A percentile compares a stretch with the other conserved stretches of the same genome.
These are phyloP conservation scores for Boletus sp. DNA, from an alignment of 1,284 basidiomycete genomes.

Conservation along the genomic window DNA sequence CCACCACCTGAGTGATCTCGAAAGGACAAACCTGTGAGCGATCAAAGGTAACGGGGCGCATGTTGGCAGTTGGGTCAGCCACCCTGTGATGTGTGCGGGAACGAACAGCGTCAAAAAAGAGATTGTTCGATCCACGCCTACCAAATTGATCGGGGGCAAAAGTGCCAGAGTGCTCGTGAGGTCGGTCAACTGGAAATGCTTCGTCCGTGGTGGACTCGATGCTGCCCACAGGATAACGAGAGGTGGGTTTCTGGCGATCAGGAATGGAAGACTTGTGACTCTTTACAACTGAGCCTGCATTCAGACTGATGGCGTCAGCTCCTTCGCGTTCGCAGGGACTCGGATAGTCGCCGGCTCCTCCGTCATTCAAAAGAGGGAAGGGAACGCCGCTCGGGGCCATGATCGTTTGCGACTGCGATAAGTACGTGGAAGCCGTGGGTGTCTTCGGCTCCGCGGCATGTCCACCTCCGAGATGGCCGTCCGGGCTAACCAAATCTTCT, in stretches of 20 bases:
- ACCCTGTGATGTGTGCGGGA: constrained; percentile 28
- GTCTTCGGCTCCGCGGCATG: constrained; percentile 37
- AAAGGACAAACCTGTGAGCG: constrained; percentile 24
- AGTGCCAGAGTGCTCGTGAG: constrained; percentile 10
- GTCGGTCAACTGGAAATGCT: constrained; percentile 15
- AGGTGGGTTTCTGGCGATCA: constrained; percentile 21
- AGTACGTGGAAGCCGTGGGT: constrained; percentile 35
- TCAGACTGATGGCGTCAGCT: constrained; percentile 9
- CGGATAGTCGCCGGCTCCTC: constrained; percentile 20
- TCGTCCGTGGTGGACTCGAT: constrained; percentile 18
- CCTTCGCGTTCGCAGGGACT: constrained; percentile 27
- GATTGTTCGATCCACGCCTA: constrained; percentile 33
- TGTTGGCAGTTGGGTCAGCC: constrained; percentile 23
- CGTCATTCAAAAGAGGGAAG: constrained; percentile 34
- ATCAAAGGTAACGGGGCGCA: constrained; percentile 24
- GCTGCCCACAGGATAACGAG: constrained; percentile 20
- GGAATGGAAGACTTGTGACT: constrained; percentile 13
- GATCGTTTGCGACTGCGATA: constrained; percentile 32
- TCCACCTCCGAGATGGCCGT: constrained; percentile 32
- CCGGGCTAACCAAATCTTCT: constrained; percentile 29
- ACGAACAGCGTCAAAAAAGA: constrained; percentile 31
- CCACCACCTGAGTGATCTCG: constrained; percentile 20
- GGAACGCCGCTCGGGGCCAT: constrained; percentile 25
- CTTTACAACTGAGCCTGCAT: constrained; percentile 13
- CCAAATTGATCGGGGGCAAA: constrained; percentile 25